These are phyloP conservation scores for Barbarea vulgaris DNA, from an alignment of 345 rosid genomes.

Conservation along the genomic window DNA sequence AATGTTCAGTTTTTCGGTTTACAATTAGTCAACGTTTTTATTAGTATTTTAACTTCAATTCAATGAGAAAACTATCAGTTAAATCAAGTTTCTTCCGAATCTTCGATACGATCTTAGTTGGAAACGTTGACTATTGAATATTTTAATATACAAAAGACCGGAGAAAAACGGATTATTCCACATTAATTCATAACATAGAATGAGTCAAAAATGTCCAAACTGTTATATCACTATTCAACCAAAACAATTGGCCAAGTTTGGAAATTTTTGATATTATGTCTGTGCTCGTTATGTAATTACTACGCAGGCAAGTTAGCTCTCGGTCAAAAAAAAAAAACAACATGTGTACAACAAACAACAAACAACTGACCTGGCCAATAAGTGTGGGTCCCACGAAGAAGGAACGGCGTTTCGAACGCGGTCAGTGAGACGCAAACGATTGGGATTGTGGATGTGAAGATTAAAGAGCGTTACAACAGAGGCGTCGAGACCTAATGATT, in stretches of 20 bases:
- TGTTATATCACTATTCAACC: conserved; percentile 18
- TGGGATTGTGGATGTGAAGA: conserved; percentile 67
- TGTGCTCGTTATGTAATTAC: neutral
- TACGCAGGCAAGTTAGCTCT: neutral
- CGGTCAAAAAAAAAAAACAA: neutral
- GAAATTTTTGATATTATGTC: neutral
- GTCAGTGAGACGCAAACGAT: conserved; percentile 66
- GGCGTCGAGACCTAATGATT: conserved; percentile 72
- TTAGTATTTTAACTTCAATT: neutral
- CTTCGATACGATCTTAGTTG: conserved; percentile 30
- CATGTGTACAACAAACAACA: neutral
- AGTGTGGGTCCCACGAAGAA: conserved; percentile 76
- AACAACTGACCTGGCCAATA: conserved; percentile 54
- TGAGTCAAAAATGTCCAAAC: conserved; percentile 28
- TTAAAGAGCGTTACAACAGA: conserved; percentile 57
- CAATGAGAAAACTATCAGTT: neutral
- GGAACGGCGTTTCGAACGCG: conserved; percentile 75
- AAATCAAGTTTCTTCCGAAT: neutral
- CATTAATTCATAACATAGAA: conserved; percentile 16
- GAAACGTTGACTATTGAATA: conserved; percentile 33
- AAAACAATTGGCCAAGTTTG: conserved; percentile 1
- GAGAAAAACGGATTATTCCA: conserved; percentile 14
- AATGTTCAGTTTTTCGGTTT: conserved; percentile 10
- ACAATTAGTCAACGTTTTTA: conserved; percentile 16
- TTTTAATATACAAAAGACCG: neutral